Base-by-base conservation (phyloP, 257 asterid genomes). In the Petunia secreta region DNA sequence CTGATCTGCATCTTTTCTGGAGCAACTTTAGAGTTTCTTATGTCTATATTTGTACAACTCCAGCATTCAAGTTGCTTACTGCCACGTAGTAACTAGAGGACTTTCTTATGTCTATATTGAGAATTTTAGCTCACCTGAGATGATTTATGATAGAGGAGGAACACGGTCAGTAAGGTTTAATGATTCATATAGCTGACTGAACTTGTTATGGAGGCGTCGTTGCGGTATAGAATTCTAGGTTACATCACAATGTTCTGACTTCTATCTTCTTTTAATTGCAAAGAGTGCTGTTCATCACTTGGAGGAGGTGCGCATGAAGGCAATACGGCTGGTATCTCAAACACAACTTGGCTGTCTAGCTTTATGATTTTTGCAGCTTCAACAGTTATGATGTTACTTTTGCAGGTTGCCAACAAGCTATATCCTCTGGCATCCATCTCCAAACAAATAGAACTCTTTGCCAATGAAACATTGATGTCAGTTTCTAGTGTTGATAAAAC, bases 281-380 rank as follows among this genome's bases (percentile, higher is more conserved):
- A 77, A 96, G 99, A 91, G 98, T 84, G 88, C 99, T 54, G 92
- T 86, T 84, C 99, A 96, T 90, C 92, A 87, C 85, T 83, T 89
- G 85, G 98, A 93, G 84, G 98, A 96, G 90, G 98, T 96, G 86
- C 96, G 98, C 75, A 94, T 92, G 94, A 96, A 96, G 94, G 98
- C 99, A 83, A 90, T 96, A 84, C 97, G 99, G 81, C 91, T 96
- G 99, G 99, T 96, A 92, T 57, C 67, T 68, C 75, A 58, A 80
- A 8, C 66, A 16, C 66, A 80, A 71, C 83, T 84, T 68, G 78
- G 43, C 80, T 62, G 83, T 84, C 81, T 36, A 78, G 63, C 3
- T 71, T 41, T 73, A 50, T 50, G 78, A 73, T 50, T 50, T 25
- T 73, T 73, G 63, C 63, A 73, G 62, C 36, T 73, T 38, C 52